Evolutionary conservation across 768 basidiomycete species (phyloP).

Genomic region (Termitomyces sp.): DNA sequence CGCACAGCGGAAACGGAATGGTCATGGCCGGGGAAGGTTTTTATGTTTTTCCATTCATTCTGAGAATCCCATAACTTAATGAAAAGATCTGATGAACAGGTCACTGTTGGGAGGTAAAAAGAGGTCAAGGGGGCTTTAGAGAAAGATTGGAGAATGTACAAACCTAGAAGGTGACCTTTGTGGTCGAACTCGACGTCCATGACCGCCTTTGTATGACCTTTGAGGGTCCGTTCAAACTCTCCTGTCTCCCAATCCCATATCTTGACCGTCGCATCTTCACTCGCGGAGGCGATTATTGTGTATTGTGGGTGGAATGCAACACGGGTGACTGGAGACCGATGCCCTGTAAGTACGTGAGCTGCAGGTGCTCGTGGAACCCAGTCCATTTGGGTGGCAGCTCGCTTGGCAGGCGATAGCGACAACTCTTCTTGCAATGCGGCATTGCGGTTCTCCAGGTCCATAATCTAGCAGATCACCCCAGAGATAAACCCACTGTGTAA

Average conservation of each 20-base stretch:
- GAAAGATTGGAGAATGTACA: slow-evolving; percentile 14
- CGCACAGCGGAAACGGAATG: slow-evolving; percentile 85
- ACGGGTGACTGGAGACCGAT: slow-evolving; percentile 71
- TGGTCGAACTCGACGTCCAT: slow-evolving; percentile 87
- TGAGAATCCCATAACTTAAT: slow-evolving; percentile 91
- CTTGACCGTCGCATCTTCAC: slow-evolving; percentile 87
- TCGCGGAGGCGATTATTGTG: slow-evolving; percentile 78
- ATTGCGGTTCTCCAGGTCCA: slow-evolving; percentile 89
- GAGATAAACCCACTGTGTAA: neutral
- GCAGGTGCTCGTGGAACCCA: slow-evolving; percentile 90
- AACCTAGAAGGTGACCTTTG: slow-evolving; percentile 81
- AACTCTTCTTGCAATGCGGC: slow-evolving; percentile 74
- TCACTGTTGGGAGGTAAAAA: slow-evolving; percentile 31
- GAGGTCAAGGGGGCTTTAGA: neutral
- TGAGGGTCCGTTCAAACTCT: slow-evolving; percentile 87
- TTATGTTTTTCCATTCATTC: slow-evolving; percentile 87
- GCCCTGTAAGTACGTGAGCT: slow-evolving; percentile 70
- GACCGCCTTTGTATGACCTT: slow-evolving; percentile 88
- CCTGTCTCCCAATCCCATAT: slow-evolving; percentile 98
- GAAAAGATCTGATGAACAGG: slow-evolving; percentile 80
- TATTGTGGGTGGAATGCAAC: slow-evolving; percentile 88
- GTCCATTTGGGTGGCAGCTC: slow-evolving; percentile 65
- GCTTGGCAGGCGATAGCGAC: slow-evolving; percentile 44
- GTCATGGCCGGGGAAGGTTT: slow-evolving; percentile 87
- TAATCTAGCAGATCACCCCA: slow-evolving; percentile 58